These are phyloP conservation scores for Aspergillus olivimuriae DNA, from an alignment of 495 filamentous ascomycete genomes.

Conservation along the genomic window DNA sequence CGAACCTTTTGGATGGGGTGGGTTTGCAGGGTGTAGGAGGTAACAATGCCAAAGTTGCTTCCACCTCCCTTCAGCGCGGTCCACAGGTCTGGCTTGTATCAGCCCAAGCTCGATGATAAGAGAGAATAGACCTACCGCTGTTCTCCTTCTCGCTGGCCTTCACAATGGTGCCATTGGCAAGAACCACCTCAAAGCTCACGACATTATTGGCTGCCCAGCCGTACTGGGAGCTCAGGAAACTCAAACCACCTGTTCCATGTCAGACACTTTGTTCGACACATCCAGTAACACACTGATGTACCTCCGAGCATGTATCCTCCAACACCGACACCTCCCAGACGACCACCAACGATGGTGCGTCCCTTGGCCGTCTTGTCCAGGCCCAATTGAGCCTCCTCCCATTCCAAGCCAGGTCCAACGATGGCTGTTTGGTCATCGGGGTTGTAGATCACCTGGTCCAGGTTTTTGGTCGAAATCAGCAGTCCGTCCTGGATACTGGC, in stretches of 20 bases:
- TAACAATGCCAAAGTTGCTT: conserved; percentile 60
- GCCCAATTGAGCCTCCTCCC: conserved; percentile 32
- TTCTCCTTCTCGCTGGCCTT: conserved; percentile 37
- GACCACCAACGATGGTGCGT: conserved; percentile 26
- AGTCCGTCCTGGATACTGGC: conserved; percentile 37
- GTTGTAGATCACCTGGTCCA: conserved; percentile 32
- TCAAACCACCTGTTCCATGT: conserved; percentile 29
- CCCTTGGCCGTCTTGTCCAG: conserved; percentile 14
- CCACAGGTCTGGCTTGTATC: conserved; percentile 41
- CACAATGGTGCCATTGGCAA: conserved; percentile 48
- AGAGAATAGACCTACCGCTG: conserved; percentile 22
- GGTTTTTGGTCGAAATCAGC: conserved; percentile 32
- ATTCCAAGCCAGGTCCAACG: conserved; percentile 35
- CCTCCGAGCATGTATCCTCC: conserved; percentile 37
- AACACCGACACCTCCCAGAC: conserved; percentile 23
- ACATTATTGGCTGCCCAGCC: conserved; percentile 52
- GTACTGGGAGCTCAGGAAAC: conserved; percentile 49
- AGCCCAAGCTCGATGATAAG: background rate
- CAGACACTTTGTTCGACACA: background rate
- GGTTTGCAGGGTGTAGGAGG: conserved; percentile 44
- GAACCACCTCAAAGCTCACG: conserved; percentile 48
- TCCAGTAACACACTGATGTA: background rate
- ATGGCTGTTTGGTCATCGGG: conserved; percentile 27
- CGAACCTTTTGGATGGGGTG: conserved; percentile 29
- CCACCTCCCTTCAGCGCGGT: conserved; percentile 50